Percentiles rank a stretch among this genome's conserved stretches.
phyloP scores from a whole-genome alignment of 768 basidiomycete species.

The Phanerochaete carnosa region DNA sequence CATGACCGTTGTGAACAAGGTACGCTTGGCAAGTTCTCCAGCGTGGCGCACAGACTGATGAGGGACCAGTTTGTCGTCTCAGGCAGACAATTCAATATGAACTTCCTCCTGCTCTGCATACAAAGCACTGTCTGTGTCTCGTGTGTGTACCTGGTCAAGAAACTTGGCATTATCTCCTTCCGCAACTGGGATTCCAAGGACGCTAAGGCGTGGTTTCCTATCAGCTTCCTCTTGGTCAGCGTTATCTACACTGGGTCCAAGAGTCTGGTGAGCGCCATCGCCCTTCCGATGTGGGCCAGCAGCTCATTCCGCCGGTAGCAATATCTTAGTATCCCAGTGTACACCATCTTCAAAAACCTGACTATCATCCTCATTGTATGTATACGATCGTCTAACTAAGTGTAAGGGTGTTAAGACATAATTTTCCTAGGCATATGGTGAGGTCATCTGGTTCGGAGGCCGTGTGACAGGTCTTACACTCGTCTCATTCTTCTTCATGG shows the following conservation, averaged over 20 bases:
- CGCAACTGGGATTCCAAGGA: constrained; percentile 79
- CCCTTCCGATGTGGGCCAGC: not conserved
- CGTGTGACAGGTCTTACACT: constrained; percentile 84
- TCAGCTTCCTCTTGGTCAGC: constrained; percentile 85
- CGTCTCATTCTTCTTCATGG: constrained; percentile 91
- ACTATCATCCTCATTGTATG: constrained; percentile 98
- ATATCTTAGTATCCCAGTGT: constrained; percentile 95
- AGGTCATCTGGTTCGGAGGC: constrained; percentile 95
- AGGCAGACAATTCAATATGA: constrained; percentile 93
- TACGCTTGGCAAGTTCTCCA: constrained; percentile 26
- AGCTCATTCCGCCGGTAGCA: constrained; percentile 52
- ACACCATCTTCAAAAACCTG: constrained; percentile 99
- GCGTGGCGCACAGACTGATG: not conserved
- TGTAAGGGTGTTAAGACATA: not conserved
- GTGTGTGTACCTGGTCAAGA: constrained; percentile 75
- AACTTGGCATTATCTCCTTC: constrained; percentile 75
- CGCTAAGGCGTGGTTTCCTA: constrained; percentile 92
- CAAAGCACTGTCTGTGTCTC: constrained; percentile 85
- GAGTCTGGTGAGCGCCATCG: constrained; percentile 67
- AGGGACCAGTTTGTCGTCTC: constrained; percentile 84
- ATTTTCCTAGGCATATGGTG: constrained; percentile 80
- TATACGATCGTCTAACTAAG: constrained; percentile 9
- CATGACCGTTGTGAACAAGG: constrained; percentile 98
- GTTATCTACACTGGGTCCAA: constrained; percentile 99
- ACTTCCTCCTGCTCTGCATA: constrained; percentile 87